phyloP scores from a whole-genome alignment of 495 filamentous ascomycete species.

The Friedmanniomyces simplex region DNA sequence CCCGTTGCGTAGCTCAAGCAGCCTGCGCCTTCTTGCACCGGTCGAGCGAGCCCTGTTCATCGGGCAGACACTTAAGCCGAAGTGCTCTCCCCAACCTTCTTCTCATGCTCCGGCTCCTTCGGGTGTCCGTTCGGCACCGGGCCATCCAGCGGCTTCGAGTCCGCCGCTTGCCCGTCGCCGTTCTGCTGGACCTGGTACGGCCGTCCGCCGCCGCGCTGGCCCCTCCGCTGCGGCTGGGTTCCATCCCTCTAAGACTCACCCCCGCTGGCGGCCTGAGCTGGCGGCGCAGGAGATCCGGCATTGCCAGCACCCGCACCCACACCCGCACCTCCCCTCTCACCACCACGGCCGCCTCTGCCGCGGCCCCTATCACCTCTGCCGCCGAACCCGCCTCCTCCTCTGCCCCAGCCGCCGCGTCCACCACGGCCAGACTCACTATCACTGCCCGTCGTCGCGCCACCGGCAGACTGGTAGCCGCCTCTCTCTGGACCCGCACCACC shows the following conservation, averaged over 20 bases:
- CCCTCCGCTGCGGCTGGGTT: background rate
- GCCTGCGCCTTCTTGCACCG: background rate
- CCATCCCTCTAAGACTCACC: constrained; percentile 20
- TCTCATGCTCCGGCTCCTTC: background rate
- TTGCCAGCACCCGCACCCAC: background rate
- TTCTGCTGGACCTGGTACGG: background rate
- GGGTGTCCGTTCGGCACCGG: background rate
- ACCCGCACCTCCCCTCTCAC: constrained; percentile 40
- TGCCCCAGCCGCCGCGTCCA: constrained; percentile 48
- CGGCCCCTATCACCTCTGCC: constrained; percentile 48
- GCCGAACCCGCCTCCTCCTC: constrained; percentile 50
- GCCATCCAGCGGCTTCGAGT: background rate
- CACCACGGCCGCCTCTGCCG: constrained; percentile 49
- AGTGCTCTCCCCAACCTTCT: background rate
- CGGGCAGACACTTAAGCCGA: background rate
- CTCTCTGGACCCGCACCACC: constrained; percentile 48
- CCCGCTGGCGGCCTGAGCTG: constrained; percentile 10
- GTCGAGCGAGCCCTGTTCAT: background rate
- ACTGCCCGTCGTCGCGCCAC: constrained; percentile 50
- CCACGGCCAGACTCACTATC: constrained; percentile 65
- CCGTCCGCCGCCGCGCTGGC: background rate
- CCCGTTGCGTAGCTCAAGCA: background rate
- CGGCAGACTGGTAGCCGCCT: constrained; percentile 28
- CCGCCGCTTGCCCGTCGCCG: background rate
- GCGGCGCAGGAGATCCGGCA: background rate